Evolutionary conservation across 306 rosid species (phyloP), one percentile per base, ranked within the genome.

Genomic region (cucumber (Cucumis sativus)): DNA sequence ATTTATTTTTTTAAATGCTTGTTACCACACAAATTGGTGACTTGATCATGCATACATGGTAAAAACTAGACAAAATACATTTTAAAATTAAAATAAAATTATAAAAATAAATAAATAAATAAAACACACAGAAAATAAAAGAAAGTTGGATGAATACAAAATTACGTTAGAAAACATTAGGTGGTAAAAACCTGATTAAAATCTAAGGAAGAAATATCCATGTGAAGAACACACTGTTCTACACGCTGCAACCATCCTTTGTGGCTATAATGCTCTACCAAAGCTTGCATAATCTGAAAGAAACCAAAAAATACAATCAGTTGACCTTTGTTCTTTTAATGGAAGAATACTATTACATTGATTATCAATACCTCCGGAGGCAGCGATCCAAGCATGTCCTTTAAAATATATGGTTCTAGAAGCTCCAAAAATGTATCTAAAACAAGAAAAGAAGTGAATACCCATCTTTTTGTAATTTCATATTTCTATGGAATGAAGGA

Each of bases 191-290:
- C 98, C 98, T 95, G 98, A 84, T 92, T 92, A 82, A 95, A 95
- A 90, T 95, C 97, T 84, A 95, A 92, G 77, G 98, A 95, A 79
- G 97, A 92, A 80, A 95, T 95, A 84, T 95, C 99, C 97, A 95
- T 95, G 88, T 95, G 99, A 85, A 95, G 99, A 65, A 95, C 99
- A 55, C 97, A 92, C 82, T 95, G 97, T 83, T 95, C 99, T 78
- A 95, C 96, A 64, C 96, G 84, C 83, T 89, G 97, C 79, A 92
- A 80, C 99, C 99, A 95, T 75, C 97, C 97, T 82, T 84, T 95
- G 70, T 63, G 74, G 84, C 99, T 92, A 76, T 92, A 95, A 82
- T 95, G 91, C 88, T 95, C 97, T 47, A 95, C 99, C 77, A 95
- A 89, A 71, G 89, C 97, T 92, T 95, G 99, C 99, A 95, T 95